Percentiles rank a stretch among this genome's conserved stretches.
These are phyloP conservation scores for Pleodorina starrii DNA, from an alignment of 139 green algal species.

Conservation along the genomic window DNA sequence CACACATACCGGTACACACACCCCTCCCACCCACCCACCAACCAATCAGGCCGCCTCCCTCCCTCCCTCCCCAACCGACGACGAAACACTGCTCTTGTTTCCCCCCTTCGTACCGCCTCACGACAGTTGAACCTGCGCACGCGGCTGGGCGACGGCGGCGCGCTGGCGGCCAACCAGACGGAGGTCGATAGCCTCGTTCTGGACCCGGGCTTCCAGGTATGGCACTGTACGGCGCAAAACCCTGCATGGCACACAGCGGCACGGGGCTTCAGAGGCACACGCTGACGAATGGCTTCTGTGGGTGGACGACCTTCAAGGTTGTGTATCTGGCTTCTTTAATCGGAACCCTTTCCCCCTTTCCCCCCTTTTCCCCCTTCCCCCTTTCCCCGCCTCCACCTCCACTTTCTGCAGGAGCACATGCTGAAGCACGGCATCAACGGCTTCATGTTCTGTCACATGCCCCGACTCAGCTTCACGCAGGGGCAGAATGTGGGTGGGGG, in stretches of 20 bases:
- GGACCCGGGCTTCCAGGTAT: slow-evolving; percentile 18
- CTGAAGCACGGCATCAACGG: slow-evolving; percentile 79
- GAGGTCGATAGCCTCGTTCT: not conserved
- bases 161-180: not conserved
- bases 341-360: too few species aligned
- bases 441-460: slow-evolving; percentile 74
- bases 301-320: too few species aligned
- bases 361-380: not conserved
- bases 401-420: slow-evolving; percentile 61
- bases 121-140: slow-evolving; percentile 58
- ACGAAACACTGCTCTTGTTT: too few species aligned
- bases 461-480: slow-evolving; percentile 25
- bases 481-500: slow-evolving; percentile 16
- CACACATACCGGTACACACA: too few species aligned
- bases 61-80: too few species aligned
- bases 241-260: too few species aligned
- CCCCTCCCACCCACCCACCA: too few species aligned
- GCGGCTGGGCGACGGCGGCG: slow-evolving; percentile 13
- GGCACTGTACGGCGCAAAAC: too few species aligned
- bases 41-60: too few species aligned
- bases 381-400: not conserved
- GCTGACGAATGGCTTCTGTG: too few species aligned
- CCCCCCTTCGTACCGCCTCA: not conserved
- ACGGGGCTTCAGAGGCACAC: too few species aligned
- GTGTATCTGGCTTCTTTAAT: too few species aligned